Evolutionary conservation across 495 filamentous ascomycete genomes (phyloP), one percentile per base, ranked within the genome.

Genomic region (Hyaloscypha variabilis): DNA sequence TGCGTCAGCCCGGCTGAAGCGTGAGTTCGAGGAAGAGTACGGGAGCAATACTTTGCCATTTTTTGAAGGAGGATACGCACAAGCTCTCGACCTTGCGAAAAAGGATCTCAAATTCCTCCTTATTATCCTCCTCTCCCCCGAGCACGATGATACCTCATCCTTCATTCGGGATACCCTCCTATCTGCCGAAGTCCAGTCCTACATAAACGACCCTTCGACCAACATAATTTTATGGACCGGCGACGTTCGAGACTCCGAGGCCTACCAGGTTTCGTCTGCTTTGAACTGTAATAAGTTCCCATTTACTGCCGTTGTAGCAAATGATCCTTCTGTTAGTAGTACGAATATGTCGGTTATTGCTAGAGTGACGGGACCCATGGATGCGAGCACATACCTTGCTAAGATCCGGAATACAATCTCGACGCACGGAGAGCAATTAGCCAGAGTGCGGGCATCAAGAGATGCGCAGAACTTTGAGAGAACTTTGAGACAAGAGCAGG

Each of bases 1-100:
- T 72, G 94, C 93, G 0, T 93, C 94, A 0, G 88, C 91, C 36
- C 81, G 95, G 50, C 95, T 98, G 72, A 89, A 90, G 68, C 87
- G 93, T 3, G 91, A 97, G 63, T 97, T 99, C 69, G 92, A 97
- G 73, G 95, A 98, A 72, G 91, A 96, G 68, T 95, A 96, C 75
- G 92, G 91, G 3, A 75, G 77, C 11, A 81, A 90, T 66, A 75
- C 77, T 19, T 76, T 98, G 14, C 83, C 85, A 0, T 96, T 94
- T 75, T 84, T 89, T 66, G 93, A 97, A 67, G 89, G 87, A 49
- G 92, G 93, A 29, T 97, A 97, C 73, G 92, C 95, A 21, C 91
- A 94, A 75, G 91, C 93, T 0, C 81, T 96, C 60, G 95, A 99
- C 71, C 75, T 87, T 11, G 93, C 95, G 0, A 97, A 98, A 75